Evolutionary conservation across 495 filamentous ascomycete species (phyloP).

Genomic region (Umbilicaria muhlenbergii): DNA sequence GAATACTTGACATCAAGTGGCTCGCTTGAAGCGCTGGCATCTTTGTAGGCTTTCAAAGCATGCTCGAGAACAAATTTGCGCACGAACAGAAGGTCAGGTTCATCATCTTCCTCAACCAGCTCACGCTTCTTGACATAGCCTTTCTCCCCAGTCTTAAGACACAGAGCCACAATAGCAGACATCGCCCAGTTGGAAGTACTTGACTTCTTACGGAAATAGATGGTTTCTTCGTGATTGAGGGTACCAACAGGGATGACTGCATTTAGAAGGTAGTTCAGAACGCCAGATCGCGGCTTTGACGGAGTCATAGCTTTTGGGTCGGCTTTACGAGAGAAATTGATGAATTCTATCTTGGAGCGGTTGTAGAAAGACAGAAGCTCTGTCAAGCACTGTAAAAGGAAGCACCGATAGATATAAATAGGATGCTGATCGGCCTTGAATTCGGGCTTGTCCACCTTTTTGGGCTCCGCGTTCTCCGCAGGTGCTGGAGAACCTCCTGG

Average conservation of each 20-base stretch:
- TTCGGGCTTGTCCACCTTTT: constrained; percentile 55
- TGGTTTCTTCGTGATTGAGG: constrained; percentile 57
- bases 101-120: constrained; percentile 58
- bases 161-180: constrained; percentile 71
- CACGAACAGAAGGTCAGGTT: constrained; percentile 78
- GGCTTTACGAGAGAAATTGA: constrained; percentile 89
- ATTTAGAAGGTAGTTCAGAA: constrained; percentile 85
- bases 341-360: constrained; percentile 91
- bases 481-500: constrained; percentile 10
- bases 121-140: constrained; percentile 31
- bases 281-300: constrained; percentile 81
- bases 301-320: constrained; percentile 72
- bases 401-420: constrained; percentile 92
- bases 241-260: constrained; percentile 67
- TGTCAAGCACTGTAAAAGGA: constrained; percentile 82
- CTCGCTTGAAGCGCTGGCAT: constrained; percentile 66
- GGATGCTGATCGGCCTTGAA: constrained; percentile 92
- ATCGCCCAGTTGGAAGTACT: constrained; percentile 75
- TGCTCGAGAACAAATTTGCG: constrained; percentile 91
- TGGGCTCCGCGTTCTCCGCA: constrained; percentile 27
- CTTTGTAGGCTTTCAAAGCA: constrained; percentile 79
- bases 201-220: constrained; percentile 64
- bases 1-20: constrained; percentile 76
- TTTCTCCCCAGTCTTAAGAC: constrained; percentile 67
- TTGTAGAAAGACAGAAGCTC: constrained; percentile 91